A percentile compares a stretch with the other conserved stretches of the same genome.
Evolutionary conservation across 257 asterid genomes (phyloP).

Genomic region (Craterostigma plantagineum): DNA sequence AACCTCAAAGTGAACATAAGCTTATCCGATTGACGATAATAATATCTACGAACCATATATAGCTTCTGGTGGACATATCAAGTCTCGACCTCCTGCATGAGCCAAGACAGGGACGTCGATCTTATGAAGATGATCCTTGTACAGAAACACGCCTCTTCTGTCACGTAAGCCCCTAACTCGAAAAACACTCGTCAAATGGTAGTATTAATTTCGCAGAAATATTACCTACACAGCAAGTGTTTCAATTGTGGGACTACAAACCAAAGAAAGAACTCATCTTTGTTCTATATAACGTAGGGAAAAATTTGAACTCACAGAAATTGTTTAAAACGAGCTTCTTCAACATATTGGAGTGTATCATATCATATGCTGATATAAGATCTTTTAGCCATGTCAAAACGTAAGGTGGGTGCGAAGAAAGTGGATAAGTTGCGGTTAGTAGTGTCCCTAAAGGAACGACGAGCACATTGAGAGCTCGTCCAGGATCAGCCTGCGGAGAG

Average conservation of each 20-base stretch:
- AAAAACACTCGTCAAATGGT: conserved; percentile 74
- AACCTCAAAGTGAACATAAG: too few species aligned
- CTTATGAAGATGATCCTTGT: conserved; percentile 67
- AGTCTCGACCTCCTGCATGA: conserved; percentile 78
- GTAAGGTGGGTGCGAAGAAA: conserved; percentile 83
- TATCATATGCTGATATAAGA: conserved; percentile 80
- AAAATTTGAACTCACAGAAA: conserved; percentile 49
- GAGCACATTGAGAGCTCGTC: conserved; percentile 84
- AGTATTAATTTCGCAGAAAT: conserved; percentile 73
- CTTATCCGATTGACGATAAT: too few species aligned
- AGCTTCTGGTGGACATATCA: conserved; percentile 97
- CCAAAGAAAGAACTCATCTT: too few species aligned
- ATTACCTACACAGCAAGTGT: too few species aligned
- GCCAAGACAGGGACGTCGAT: conserved; percentile 63
- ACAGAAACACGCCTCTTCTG: conserved; percentile 52
- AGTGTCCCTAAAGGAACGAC: conserved; percentile 89
- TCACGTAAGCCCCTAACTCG: conserved; percentile 89
- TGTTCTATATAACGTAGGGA: too few species aligned
- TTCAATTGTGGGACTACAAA: too few species aligned
- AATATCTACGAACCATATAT: conserved; percentile 56
- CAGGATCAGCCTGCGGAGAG: conserved; percentile 82
- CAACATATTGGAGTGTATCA: conserved; percentile 90
- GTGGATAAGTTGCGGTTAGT: conserved; percentile 82
- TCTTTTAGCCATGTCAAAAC: conserved; percentile 80
- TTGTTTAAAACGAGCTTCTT: conserved; percentile 72